Percentiles rank a stretch among this genome's conserved stretches.
phyloP scores from a whole-genome alignment of 805 yeast species.

The Metschnikowia chrysomelidarum region DNA sequence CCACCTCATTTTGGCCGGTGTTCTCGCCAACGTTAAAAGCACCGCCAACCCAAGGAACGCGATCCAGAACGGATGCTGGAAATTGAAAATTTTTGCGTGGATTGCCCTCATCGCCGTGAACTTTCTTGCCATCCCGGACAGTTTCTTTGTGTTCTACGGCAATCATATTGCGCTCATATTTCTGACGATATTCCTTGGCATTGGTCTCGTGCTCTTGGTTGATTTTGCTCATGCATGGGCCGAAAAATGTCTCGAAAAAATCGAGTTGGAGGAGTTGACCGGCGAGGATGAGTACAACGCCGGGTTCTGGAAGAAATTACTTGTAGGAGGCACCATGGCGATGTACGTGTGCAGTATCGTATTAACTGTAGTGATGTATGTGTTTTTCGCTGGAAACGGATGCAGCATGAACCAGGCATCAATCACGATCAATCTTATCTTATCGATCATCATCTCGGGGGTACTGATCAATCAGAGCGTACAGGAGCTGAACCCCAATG shows the following conservation, averaged over 20 bases:
- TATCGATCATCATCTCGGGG: constrained; percentile 61
- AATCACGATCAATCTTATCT: constrained; percentile 68
- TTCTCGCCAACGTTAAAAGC: constrained; percentile 72
- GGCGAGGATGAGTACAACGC: constrained; percentile 49
- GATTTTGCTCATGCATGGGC: constrained; percentile 99
- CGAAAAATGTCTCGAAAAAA: constrained; percentile 86
- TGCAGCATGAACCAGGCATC: constrained; percentile 91
- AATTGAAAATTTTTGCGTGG: constrained; percentile 65
- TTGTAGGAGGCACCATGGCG: constrained; percentile 80
- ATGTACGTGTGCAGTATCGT: constrained; percentile 78
- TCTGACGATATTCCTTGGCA: constrained; percentile 80
- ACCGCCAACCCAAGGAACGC: constrained; percentile 75
- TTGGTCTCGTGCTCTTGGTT: constrained; percentile 85
- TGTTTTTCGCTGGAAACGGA: constrained; percentile 75
- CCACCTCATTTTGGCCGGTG: constrained; percentile 67
- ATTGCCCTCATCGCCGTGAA: constrained; percentile 53
- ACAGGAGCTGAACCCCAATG: constrained; percentile 91
- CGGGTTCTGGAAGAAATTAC: constrained; percentile 71
- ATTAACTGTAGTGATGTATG: constrained; percentile 76
- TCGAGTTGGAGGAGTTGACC: constrained; percentile 68
- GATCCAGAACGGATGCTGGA: constrained; percentile 93
- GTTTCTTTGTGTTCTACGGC: constrained; percentile 86
- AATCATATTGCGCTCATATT: constrained; percentile 82
- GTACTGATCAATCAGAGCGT: constrained; percentile 78
- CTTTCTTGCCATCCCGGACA: constrained; percentile 77